Conservation (phyloP, 129 eudicot genomes). For the Chrysanthemum seticuspe region DNA sequence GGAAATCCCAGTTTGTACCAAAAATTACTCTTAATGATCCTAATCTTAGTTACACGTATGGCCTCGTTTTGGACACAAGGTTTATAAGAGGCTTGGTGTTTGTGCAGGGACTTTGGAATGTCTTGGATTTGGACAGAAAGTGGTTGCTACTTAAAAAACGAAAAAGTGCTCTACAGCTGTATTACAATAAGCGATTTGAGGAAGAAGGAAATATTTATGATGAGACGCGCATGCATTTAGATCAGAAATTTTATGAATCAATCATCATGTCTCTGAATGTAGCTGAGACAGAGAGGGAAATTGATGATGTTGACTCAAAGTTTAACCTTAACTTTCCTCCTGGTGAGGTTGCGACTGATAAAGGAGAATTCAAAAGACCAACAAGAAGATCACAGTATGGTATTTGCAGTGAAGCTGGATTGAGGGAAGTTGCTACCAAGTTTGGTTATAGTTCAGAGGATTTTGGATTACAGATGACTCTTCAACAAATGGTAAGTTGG, state of each 20-base stretch:
- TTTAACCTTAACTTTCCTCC: conserved; percentile 86
- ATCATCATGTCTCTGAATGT: conserved; percentile 59
- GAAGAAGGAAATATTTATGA: conserved; percentile 74
- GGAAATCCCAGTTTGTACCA: background rate
- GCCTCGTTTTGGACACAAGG: background rate
- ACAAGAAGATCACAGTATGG: conserved; percentile 70
- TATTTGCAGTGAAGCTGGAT: conserved; percentile 74
- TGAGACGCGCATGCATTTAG: conserved; percentile 64
- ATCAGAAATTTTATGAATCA: conserved; percentile 66
- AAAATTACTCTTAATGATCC: background rate
- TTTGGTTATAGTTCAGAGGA: conserved; percentile 89
- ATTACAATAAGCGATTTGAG: conserved; percentile 72
- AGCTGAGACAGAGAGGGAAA: conserved; percentile 84
- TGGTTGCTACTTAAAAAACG: conserved; percentile 89
- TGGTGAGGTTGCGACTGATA: conserved; percentile 69
- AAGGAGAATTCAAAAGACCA: conserved; percentile 88
- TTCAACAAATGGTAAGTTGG: conserved; percentile 64
- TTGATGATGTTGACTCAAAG: conserved; percentile 87
- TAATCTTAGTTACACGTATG: background rate
- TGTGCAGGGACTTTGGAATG: conserved; percentile 77
- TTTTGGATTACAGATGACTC: conserved; percentile 76
- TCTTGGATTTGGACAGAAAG: conserved; percentile 76
- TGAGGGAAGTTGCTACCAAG: conserved; percentile 80
- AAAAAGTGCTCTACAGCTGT: conserved; percentile 66
- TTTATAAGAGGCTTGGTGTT: conserved; percentile 7